Evolutionary conservation across 2,329 filamentous ascomycete genomes (phyloP).

Genomic region (Huntiella savannae): DNA sequence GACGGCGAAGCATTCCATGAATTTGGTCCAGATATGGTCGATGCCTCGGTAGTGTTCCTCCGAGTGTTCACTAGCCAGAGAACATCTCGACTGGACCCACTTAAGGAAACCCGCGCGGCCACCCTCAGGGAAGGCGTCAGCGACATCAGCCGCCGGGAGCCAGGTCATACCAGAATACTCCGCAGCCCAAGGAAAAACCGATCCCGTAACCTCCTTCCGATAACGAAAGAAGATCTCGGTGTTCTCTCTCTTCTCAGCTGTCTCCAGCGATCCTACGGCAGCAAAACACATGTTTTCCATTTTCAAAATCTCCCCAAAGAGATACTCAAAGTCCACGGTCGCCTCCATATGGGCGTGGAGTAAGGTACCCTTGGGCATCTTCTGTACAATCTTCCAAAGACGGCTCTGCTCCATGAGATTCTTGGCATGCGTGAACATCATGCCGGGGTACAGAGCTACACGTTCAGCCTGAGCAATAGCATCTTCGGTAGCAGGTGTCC

Average conservation of each 20-base stretch:
- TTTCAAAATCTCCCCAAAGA: slow-evolving; percentile 52
- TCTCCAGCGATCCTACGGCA: slow-evolving; percentile 35
- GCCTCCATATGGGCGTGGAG: slow-evolving; percentile 80
- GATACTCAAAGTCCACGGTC: slow-evolving; percentile 72
- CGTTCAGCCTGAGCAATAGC: slow-evolving; percentile 41
- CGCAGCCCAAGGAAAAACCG: slow-evolving; percentile 40
- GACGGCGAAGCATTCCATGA: slow-evolving; percentile 54
- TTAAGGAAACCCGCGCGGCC: slow-evolving; percentile 52
- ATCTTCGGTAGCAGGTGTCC: slow-evolving; percentile 58
- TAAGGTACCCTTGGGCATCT: slow-evolving; percentile 75
- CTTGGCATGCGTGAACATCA: slow-evolving; percentile 83
- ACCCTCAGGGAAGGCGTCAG: slow-evolving; percentile 54
- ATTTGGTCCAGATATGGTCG: slow-evolving; percentile 71
- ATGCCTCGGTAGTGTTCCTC: slow-evolving; percentile 66
- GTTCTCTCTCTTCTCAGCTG: slow-evolving; percentile 30
- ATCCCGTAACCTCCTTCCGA: slow-evolving; percentile 18
- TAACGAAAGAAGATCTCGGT: slow-evolving; percentile 44
- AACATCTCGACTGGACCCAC: slow-evolving; percentile 59
- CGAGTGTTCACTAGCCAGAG: slow-evolving; percentile 52
- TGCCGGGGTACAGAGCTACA: slow-evolving; percentile 59
- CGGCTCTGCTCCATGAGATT: slow-evolving; percentile 68
- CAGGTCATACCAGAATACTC: slow-evolving; percentile 39
- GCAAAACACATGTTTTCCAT: slow-evolving; percentile 60
- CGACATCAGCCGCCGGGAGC: slow-evolving; percentile 41
- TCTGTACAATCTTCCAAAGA: slow-evolving; percentile 67